Percentiles rank a stretch among this genome's conserved stretches.
phyloP scores from a whole-genome alignment of 2,329 filamentous ascomycete species.

The Didymella pomorum region DNA sequence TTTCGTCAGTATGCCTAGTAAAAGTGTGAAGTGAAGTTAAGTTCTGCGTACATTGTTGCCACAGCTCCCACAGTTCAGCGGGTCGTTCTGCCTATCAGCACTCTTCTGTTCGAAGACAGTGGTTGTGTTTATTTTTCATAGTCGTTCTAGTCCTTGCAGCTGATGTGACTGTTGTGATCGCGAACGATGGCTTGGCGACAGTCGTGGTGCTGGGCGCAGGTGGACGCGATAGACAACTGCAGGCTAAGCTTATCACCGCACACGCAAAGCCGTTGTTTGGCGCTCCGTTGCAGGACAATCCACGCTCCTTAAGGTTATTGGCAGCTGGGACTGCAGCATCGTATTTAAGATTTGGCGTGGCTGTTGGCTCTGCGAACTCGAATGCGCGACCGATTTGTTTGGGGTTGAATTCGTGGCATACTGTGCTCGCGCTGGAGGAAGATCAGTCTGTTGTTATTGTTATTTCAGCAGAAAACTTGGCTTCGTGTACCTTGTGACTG shows the following conservation, averaged over 20 bases:
- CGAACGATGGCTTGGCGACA: neutral
- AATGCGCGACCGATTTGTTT: neutral
- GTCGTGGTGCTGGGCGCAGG: neutral
- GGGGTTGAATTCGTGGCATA: no score
- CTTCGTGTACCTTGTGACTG: neutral
- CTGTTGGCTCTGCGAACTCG: neutral
- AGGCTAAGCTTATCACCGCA: neutral
- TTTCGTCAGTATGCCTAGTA: neutral
- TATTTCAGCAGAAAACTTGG: no score
- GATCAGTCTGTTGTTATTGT: no score
- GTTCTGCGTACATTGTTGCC: neutral
- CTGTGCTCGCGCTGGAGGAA: no score
- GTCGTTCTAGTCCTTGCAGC: neutral
- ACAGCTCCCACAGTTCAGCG: neutral
- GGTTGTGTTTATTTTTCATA: neutral
- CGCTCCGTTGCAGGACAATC: neutral
- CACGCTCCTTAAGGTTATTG: neutral
- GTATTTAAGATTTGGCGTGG: no score
- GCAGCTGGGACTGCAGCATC: no score
- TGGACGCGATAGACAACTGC: neutral
- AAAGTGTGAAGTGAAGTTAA: neutral
- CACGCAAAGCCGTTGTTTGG: neutral
- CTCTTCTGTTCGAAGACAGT: neutral
- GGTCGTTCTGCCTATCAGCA: neutral
- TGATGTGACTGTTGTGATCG: neutral